Percentiles rank a stretch among this genome's conserved stretches.
These are phyloP conservation scores for Comarum palustre DNA, from an alignment of 306 rosid genomes.

Conservation along the genomic window DNA sequence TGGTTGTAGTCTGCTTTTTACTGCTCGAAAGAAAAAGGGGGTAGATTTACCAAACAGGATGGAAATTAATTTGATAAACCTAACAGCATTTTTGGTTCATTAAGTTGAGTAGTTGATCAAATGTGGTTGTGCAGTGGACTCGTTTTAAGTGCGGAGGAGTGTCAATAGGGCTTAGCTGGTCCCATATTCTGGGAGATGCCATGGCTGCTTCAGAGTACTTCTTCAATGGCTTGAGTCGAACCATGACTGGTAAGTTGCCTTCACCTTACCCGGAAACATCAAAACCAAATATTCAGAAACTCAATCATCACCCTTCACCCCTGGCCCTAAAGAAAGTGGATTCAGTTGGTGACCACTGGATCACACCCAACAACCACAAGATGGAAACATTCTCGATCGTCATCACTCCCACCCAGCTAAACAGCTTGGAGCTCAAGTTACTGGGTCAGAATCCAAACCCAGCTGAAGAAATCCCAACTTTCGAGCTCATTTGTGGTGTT, in stretches of 20 bases:
- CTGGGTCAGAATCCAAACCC: background rate
- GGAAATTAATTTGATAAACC: background rate
- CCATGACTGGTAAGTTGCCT: slow-evolving; percentile 17
- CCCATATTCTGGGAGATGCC: slow-evolving; percentile 69
- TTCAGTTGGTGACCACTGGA: slow-evolving; percentile 85
- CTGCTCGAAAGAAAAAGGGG: too few relatives aligned
- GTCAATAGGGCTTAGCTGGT: slow-evolving; percentile 80
- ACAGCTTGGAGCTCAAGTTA: background rate
- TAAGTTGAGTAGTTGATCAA: background rate
- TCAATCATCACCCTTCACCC: background rate
- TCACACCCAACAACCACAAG: slow-evolving; percentile 44
- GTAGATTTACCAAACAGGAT: background rate
- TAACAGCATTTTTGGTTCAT: background rate
- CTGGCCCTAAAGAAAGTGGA: slow-evolving; percentile 46
- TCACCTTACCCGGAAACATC: slow-evolving; percentile 27
- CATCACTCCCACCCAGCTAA: slow-evolving; percentile 43
- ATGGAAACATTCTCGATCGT: slow-evolving; percentile 67
- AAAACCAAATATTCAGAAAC: background rate
- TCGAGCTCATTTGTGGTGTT: slow-evolving; percentile 63
- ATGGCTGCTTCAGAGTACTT: slow-evolving; percentile 44
- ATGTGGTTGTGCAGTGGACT: slow-evolving; percentile 45
- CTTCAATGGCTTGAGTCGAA: slow-evolving; percentile 38
- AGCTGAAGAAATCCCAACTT: slow-evolving; percentile 39
- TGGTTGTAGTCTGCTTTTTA: too few relatives aligned
- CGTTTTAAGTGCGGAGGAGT: slow-evolving; percentile 65